Conservation (phyloP, 2,329 filamentous ascomycete species). For the Paraphoma sp. region DNA sequence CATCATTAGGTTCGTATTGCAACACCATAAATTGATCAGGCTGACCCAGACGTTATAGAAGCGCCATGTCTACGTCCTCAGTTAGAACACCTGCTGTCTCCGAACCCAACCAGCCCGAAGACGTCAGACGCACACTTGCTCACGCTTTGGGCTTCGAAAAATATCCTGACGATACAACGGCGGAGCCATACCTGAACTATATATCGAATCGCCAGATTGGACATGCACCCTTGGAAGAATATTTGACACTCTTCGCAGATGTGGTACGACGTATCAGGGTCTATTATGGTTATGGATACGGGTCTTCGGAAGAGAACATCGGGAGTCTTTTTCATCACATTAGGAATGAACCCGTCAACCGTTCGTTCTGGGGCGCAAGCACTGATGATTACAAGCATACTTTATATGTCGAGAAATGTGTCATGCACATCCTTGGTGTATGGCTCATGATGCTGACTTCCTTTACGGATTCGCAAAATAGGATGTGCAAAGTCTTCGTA, state of each 20-base stretch:
- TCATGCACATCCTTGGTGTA: conserved; percentile 25
- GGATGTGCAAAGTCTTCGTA: conserved; percentile 12
- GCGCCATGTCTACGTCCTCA: too few relatives aligned
- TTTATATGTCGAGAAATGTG: conserved; percentile 27
- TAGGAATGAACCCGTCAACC: neutral
- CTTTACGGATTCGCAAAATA: conserved; percentile 11
- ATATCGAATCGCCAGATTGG: conserved; percentile 20
- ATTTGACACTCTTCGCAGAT: conserved; percentile 15
- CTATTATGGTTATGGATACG: too few relatives aligned
- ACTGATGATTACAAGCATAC: too few relatives aligned
- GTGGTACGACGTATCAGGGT: conserved; percentile 18
- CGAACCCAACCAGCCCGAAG: neutral
- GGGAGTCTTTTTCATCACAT: conserved; percentile 10
- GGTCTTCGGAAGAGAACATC: too few relatives aligned
- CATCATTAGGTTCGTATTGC: too few relatives aligned
- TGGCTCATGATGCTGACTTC: conserved; percentile 26
- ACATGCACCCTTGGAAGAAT: conserved; percentile 11
- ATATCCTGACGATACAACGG: conserved; percentile 7
- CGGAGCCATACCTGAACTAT: conserved; percentile 27
- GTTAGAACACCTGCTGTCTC: too few relatives aligned
- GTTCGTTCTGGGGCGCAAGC: too few relatives aligned
- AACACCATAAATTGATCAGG: too few relatives aligned
- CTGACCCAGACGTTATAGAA: too few relatives aligned
- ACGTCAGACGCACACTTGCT: conserved; percentile 13
- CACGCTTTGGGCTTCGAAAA: conserved; percentile 15